A percentile compares a stretch with the other conserved stretches of the same genome.
phyloP scores from a whole-genome alignment of 129 eudicot species.

The Lactuca sativa region DNA sequence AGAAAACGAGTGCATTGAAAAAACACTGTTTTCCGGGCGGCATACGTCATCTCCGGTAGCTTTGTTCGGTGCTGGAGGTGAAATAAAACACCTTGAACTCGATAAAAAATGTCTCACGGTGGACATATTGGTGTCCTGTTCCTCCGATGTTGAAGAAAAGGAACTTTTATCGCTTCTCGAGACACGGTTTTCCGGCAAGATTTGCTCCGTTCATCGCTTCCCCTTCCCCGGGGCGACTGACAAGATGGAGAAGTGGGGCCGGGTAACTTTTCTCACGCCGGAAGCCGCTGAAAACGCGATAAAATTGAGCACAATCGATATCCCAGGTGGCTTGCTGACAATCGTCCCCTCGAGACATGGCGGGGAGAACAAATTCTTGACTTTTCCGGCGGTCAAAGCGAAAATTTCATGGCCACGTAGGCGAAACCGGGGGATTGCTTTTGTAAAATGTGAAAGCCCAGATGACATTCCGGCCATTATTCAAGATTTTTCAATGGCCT shows the following conservation, averaged over 20 bases:
- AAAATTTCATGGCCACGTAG: constrained; percentile 89
- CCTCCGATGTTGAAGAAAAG: constrained; percentile 56
- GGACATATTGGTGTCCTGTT: constrained; percentile 48
- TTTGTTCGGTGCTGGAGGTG: constrained; percentile 86
- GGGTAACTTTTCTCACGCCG: constrained; percentile 71
- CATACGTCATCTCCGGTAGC: constrained; percentile 62
- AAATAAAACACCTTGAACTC: constrained; percentile 84
- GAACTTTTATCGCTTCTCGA: constrained; percentile 60
- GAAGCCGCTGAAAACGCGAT: constrained; percentile 68
- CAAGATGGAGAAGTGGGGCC: constrained; percentile 82
- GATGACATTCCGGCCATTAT: constrained; percentile 46
- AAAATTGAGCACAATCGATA: constrained; percentile 34
- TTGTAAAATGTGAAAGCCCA: constrained; percentile 47
- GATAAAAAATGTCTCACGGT: constrained; percentile 69
- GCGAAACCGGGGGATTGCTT: constrained; percentile 59
- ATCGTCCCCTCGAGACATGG: constrained; percentile 48
- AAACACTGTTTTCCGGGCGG: constrained; percentile 63
- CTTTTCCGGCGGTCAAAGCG: constrained; percentile 71
- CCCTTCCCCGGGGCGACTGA: constrained; percentile 27
- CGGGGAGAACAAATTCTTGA: constrained; percentile 49
- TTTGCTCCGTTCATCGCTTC: constrained; percentile 59
- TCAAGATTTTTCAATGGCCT: constrained; percentile 46
- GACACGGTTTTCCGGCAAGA: constrained; percentile 38
- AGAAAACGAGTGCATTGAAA: constrained; percentile 77
- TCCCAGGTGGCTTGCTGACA: constrained; percentile 42